Percentiles rank a stretch among this genome's conserved stretches.
phyloP scores from a whole-genome alignment of 305 asterid species.

The Petunia hybrid region DNA sequence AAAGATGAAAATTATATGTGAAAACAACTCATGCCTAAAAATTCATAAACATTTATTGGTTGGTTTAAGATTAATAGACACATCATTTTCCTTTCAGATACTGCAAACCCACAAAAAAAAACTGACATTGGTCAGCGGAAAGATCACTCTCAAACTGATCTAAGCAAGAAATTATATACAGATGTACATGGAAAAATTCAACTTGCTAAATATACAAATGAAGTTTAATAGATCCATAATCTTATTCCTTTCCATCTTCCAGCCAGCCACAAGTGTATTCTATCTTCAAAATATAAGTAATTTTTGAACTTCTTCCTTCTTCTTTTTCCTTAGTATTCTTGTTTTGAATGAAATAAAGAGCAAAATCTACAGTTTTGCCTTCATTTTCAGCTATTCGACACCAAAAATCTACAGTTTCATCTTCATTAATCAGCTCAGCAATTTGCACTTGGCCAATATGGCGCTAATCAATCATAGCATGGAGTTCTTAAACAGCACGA shows the following conservation, averaged over 20 bases:
- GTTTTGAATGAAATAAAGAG: neutral
- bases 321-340: neutral
- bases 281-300: too few species aligned
- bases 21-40: neutral
- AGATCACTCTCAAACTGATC: neutral
- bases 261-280: neutral
- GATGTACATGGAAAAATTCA: neutral
- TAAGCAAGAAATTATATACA: neutral
- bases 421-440: slow-evolving; percentile 5
- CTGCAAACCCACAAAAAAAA: neutral
- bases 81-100: neutral
- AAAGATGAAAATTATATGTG: neutral
- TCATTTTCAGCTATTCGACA: neutral
- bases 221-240: neutral
- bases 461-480: neutral
- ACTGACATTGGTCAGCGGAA: neutral
- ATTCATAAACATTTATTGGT: neutral
- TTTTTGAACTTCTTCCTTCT: neutral
- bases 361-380: neutral
- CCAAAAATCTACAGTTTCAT: neutral
- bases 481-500: neutral
- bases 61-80: slow-evolving; percentile 11
- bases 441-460: neutral
- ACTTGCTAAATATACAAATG: neutral
- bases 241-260: neutral